phyloP scores from a whole-genome alignment of 2,329 filamentous ascomycete species.

The Arthrinium phaeospermum region DNA sequence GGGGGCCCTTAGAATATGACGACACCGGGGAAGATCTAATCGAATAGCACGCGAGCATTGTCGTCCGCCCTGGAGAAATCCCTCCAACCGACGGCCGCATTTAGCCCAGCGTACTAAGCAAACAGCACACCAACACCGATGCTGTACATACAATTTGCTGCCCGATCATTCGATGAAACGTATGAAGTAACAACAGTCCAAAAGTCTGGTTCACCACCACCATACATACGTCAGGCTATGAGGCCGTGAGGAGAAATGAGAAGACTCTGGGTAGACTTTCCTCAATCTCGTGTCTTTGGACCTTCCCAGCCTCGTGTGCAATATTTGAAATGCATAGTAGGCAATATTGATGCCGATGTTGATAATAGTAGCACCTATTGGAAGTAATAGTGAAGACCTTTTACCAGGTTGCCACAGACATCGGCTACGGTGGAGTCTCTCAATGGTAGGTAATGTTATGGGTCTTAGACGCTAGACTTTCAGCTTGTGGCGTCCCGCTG shows the following conservation, averaged over 20 bases:
- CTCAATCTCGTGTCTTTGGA: neutral
- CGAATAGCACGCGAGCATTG: neutral
- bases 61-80: neutral
- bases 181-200: neutral
- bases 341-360: neutral
- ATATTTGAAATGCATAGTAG: neutral
- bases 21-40: constrained; percentile 10
- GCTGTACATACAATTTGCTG: neutral
- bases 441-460: neutral
- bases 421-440: neutral
- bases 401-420: neutral
- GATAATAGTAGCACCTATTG: neutral
- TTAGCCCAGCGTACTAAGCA: neutral
- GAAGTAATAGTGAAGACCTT: neutral
- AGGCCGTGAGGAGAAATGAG: neutral
- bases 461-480: neutral
- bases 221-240: neutral
- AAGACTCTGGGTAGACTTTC: neutral
- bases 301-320: neutral
- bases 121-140: neutral
- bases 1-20: neutral
- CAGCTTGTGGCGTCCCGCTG: neutral
- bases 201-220: neutral
- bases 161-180: constrained; percentile 17
- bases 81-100: constrained; percentile 1